Evolutionary conservation across 257 asterid species (phyloP), one percentile per base, ranked within the genome.

Genomic region (Fraxinus quadrangulata): DNA sequence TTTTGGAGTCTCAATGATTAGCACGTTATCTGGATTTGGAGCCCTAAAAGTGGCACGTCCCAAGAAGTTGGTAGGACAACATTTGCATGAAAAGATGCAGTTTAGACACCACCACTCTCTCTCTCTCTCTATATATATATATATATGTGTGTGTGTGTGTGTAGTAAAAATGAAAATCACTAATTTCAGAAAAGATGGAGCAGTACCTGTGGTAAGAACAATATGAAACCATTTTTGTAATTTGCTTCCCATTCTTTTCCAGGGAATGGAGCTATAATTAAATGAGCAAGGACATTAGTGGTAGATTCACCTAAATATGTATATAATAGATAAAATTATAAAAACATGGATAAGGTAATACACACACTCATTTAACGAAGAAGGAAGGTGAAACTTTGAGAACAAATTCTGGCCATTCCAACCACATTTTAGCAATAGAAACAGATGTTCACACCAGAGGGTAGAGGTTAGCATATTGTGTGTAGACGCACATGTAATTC

Each of bases 121-220:
- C 47, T 40, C 47, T 40, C 39, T 34, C 39, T 34, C 0, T 36
- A 0, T 36, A 6, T 36, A 0, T 36, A 0, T 36, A 0, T 40
- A 2, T 40, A 0, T 40, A 3, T 36, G 2, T 40, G 5, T 40
- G 0, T 42, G 9, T 42, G 4, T 42, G 9, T 12, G 16, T 40
- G 9, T 42, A 42, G 51, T 42, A 42, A 42, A 40, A 42, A 11
- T 0, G 12, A 8, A 8, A 39, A 39, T 8, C 45, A 12, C 45
- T 39, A 39, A 8, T 8, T 39, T 39, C 45, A 39, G 17, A 42
- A 42, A 40, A 40, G 16, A 40, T 40, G 47, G 63, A 77, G 51
- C 51, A 77, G 66, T 92, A 96, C 99, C 98, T 89, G 92, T 96
- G 99, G 83, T 89, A 96, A 39, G 99, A 92, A 51, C 98, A 96